phyloP scores from a whole-genome alignment of 2,329 filamentous ascomycete species.

The Trichoderma sp. region DNA sequence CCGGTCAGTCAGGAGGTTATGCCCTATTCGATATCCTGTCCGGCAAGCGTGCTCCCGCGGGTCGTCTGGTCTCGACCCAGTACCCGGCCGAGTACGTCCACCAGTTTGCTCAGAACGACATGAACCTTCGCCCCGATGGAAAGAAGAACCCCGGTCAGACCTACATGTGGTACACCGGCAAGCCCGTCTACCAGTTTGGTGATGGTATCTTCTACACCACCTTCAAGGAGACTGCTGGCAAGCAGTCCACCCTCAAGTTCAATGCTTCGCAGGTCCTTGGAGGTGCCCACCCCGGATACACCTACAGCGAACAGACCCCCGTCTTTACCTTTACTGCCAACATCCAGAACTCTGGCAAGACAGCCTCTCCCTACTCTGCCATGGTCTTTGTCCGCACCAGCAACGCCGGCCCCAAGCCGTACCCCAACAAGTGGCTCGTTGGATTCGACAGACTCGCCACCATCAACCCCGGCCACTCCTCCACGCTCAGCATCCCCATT shows the following conservation, averaged over 20 bases:
- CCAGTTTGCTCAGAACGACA: conserved; percentile 58
- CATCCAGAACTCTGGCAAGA: conserved; percentile 52
- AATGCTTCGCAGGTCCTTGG: conserved; percentile 10
- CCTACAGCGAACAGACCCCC: conserved; percentile 14
- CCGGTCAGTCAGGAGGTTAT: conserved; percentile 60
- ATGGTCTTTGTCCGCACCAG: conserved; percentile 54
- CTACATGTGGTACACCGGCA: conserved; percentile 59
- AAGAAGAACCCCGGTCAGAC: conserved; percentile 55
- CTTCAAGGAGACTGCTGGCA: conserved; percentile 43
- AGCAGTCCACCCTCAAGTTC: conserved; percentile 17
- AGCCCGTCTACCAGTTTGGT: conserved; percentile 55
- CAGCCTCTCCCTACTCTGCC: conserved; percentile 56
- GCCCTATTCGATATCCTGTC: conserved; percentile 58
- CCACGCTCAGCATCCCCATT: conserved; percentile 33
- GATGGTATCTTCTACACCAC: conserved; percentile 61
- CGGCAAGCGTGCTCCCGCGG: conserved; percentile 54
- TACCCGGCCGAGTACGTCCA: conserved; percentile 57
- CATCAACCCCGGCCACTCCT: conserved; percentile 42
- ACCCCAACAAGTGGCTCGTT: conserved; percentile 57
- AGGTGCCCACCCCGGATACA: conserved; percentile 14
- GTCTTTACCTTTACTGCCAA: conserved; percentile 38
- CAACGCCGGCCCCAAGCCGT: conserved; percentile 51
- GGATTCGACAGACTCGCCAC: conserved; percentile 51
- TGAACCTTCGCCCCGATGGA: conserved; percentile 53
- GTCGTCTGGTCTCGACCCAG: conserved; percentile 56